Evolutionary conservation across 2,329 filamentous ascomycete species (phyloP).

Genomic region (Neophaeococcomyces aloes): DNA sequence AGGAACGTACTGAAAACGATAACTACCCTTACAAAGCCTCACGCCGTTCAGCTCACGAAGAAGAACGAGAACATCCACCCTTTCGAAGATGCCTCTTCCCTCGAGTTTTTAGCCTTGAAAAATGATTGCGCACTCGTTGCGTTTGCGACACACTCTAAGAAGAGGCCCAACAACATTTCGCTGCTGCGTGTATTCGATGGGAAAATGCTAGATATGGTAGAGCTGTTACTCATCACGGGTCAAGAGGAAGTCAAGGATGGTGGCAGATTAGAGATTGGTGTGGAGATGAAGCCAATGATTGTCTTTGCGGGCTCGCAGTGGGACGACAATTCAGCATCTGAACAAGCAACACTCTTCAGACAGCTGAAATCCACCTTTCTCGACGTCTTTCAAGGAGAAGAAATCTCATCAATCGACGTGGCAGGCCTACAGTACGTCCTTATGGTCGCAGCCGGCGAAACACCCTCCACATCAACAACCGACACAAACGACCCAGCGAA

Average conservation of each 20-base stretch:
- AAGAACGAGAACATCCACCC: conserved; percentile 85
- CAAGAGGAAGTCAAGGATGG: conserved; percentile 46
- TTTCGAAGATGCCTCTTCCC: conserved; percentile 76
- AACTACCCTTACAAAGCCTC: conserved; percentile 69
- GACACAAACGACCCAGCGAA: conserved; percentile 26
- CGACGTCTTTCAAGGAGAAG: conserved; percentile 83
- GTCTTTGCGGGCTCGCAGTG: conserved; percentile 84
- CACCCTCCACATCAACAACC: conserved; percentile 19
- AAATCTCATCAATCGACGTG: conserved; percentile 75
- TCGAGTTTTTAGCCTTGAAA: conserved; percentile 94
- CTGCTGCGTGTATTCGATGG: conserved; percentile 71
- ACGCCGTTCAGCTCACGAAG: conserved; percentile 87
- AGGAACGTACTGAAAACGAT: conserved; percentile 79
- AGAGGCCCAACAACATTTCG: conserved; percentile 84
- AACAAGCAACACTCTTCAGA: conserved; percentile 56
- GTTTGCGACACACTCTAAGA: conserved; percentile 81
- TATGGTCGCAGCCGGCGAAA: conserved; percentile 64
- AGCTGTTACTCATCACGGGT: conserved; percentile 70
- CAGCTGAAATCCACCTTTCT: conserved; percentile 77
- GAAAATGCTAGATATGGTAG: conserved; percentile 89
- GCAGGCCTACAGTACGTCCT: conserved; percentile 90
- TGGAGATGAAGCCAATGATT: conserved; percentile 81
- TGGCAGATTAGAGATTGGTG: conserved; percentile 55
- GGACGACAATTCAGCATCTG: conserved; percentile 59
- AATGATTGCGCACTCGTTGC: conserved; percentile 83